A percentile compares a stretch with the other conserved stretches of the same genome.
Conservation (phyloP, 805 yeast species). For the Wickerhamiella galacta region DNA sequence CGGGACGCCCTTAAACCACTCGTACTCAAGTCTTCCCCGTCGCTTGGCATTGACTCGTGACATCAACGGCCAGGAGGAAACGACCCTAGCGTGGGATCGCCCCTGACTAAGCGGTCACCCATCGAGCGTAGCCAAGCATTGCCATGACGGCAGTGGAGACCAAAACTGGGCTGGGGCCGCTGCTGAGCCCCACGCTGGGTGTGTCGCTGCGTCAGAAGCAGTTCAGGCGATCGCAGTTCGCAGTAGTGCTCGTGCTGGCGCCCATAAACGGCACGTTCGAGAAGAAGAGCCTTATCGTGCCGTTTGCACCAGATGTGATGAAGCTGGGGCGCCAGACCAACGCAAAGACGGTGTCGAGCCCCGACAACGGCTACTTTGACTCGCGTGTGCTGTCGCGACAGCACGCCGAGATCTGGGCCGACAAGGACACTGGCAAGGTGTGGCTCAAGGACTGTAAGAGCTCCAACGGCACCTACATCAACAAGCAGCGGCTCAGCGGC, state of each 20-base stretch:
- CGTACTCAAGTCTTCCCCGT: too few species aligned
- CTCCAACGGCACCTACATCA: conserved; percentile 88
- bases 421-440: conserved; percentile 42
- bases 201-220: conserved; percentile 1
- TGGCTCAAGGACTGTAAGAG: conserved; percentile 76
- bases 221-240: conserved; percentile 21
- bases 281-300: conserved; percentile 61
- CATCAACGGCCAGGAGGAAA: too few species aligned
- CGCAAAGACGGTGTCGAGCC: conserved; percentile 33
- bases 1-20: too few species aligned
- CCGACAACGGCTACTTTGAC: conserved; percentile 85
- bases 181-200: neutral
- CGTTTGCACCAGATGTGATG: conserved; percentile 64
- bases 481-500: conserved; percentile 48
- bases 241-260: conserved; percentile 42
- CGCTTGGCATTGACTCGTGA: too few species aligned
- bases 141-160: conserved; percentile 1
- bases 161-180: neutral
- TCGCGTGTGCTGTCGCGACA: conserved; percentile 83
- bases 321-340: conserved; percentile 77
- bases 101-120: too few species aligned
- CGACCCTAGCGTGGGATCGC: too few species aligned
- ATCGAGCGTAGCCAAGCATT: neutral
- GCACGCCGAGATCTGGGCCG: conserved; percentile 82
- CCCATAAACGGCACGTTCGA: conserved; percentile 74